phyloP scores from a whole-genome alignment of 805 yeast species.

The Nakazawaea pomicola region DNA sequence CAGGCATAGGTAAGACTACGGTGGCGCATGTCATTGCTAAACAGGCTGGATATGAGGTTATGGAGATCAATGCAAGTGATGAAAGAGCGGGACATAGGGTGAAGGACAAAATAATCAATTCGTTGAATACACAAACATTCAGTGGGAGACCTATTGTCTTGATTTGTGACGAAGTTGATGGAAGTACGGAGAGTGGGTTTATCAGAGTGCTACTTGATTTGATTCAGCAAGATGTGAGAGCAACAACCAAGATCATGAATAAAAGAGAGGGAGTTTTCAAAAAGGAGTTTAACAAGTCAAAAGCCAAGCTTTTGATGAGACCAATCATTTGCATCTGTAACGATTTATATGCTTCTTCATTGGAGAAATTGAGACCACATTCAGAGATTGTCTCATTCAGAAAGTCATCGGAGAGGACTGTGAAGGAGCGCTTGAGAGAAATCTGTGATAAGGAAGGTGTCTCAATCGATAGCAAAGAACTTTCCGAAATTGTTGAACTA shows the following conservation, averaged over 20 bases:
- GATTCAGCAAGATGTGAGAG: conserved; percentile 50
- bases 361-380: conserved; percentile 68
- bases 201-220: conserved; percentile 55
- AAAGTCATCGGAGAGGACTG: conserved; percentile 46
- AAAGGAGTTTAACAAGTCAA: conserved; percentile 20
- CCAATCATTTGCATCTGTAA: conserved; percentile 94
- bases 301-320: conserved; percentile 48
- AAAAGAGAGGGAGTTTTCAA: conserved; percentile 21
- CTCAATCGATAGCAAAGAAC: conserved; percentile 37
- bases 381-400: conserved; percentile 69
- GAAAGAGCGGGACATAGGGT: conserved; percentile 61
- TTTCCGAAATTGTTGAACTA: conserved; percentile 62
- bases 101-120: conserved; percentile 50
- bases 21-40: conserved; percentile 80
- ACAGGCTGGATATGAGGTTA: conserved; percentile 73
- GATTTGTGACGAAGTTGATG: conserved; percentile 87
- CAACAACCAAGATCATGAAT: conserved; percentile 30
- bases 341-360: conserved; percentile 69
- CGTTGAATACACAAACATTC: conserved; percentile 61
- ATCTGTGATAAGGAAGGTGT: conserved; percentile 55
- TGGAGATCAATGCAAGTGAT: conserved; percentile 85
- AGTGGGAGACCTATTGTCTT: conserved; percentile 75
- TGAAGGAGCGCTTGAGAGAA: conserved; percentile 41
- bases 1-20: conserved; percentile 91
- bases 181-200: conserved; percentile 63